Evolutionary conservation across 1,139 yeast genomes (phyloP).

Genomic region (Casaregolazyma suthepensis): DNA sequence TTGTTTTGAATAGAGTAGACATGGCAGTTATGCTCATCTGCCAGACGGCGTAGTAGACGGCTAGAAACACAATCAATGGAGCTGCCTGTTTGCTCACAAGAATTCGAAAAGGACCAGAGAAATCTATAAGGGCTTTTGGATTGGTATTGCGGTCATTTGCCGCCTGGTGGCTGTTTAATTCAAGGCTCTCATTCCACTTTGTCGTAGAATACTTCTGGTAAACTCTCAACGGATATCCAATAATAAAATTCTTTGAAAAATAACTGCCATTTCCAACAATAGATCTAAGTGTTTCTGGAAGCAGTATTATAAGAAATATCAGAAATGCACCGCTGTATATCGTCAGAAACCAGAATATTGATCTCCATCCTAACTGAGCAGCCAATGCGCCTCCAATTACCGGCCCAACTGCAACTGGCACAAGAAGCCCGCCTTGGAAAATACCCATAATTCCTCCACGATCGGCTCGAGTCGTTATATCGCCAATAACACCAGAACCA

Average conservation of each 20-base stretch:
- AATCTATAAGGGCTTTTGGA: not conserved
- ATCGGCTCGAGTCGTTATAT: constrained; percentile 49
- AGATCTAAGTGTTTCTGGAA: constrained; percentile 66
- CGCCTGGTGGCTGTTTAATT: not conserved
- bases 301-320: constrained; percentile 23
- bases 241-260: not conserved
- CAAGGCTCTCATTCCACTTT: not conserved
- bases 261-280: constrained; percentile 21
- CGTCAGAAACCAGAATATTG: constrained; percentile 65
- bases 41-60: constrained; percentile 9
- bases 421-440: constrained; percentile 49
- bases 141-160: not conserved
- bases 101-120: constrained; percentile 7
- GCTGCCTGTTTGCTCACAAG: constrained; percentile 9
- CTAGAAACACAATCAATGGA: constrained; percentile 5
- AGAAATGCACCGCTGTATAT: constrained; percentile 48
- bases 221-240: constrained; percentile 3
- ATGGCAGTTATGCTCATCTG: constrained; percentile 11
- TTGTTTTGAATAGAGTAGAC: constrained; percentile 6
- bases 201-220: constrained; percentile 6
- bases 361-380: constrained; percentile 60
- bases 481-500: constrained; percentile 59
- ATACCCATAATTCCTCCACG: constrained; percentile 60
- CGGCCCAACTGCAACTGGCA: constrained; percentile 71
- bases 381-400: constrained; percentile 62